A percentile compares a stretch with the other conserved stretches of the same genome.
Conservation (phyloP, 805 yeast genomes). For the Pichia gijzeniarum region DNA sequence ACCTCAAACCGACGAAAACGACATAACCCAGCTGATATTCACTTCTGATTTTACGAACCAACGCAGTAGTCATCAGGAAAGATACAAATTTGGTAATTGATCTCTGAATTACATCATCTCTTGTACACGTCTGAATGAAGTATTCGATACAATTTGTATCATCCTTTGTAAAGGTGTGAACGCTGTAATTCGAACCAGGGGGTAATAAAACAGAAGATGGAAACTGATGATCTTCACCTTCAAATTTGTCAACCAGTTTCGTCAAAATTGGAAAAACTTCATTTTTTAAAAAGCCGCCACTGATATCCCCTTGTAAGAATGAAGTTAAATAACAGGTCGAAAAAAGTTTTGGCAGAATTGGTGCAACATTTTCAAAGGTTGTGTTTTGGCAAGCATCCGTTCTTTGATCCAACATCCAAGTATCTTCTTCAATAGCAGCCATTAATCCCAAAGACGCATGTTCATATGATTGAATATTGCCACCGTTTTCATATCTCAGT, state of each 20-base stretch:
- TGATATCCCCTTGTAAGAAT: constrained; percentile 46
- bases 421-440: constrained; percentile 48
- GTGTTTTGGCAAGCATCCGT: constrained; percentile 48
- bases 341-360: constrained; percentile 28
- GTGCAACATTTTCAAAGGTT: constrained; percentile 31
- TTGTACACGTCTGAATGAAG: constrained; percentile 51
- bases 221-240: constrained; percentile 10
- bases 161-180: constrained; percentile 38
- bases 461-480: constrained; percentile 38
- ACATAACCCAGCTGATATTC: constrained; percentile 58
- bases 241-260: constrained; percentile 12
- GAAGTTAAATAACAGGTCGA: constrained; percentile 31
- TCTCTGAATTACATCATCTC: constrained; percentile 31
- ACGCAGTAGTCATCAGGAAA: constrained; percentile 38
- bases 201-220: constrained; percentile 37
- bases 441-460: constrained; percentile 45
- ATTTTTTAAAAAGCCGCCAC: constrained; percentile 1
- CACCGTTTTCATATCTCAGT: constrained; percentile 39
- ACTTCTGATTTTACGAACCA: constrained; percentile 44
- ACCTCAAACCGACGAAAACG: constrained; percentile 50
- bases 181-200: constrained; percentile 31
- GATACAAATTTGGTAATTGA: constrained; percentile 43
- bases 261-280: constrained; percentile 12
- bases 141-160: constrained; percentile 46
- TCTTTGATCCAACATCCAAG: constrained; percentile 51